Base-by-base conservation (phyloP, 805 yeast species). In the Cyberlindnera subsufficiens region DNA sequence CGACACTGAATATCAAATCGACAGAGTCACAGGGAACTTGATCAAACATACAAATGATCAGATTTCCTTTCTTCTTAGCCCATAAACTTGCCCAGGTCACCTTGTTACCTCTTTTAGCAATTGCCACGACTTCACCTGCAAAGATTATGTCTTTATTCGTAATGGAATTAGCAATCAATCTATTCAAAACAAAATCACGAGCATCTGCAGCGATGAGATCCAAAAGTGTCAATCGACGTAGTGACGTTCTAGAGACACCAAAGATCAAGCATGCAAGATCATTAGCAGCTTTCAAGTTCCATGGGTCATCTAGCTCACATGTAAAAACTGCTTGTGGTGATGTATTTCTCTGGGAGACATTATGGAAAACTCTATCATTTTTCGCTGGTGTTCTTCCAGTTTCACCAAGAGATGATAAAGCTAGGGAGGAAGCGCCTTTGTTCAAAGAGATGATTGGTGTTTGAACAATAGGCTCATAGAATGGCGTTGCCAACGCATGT, bases 211-310 rank as follows among this genome's bases (percentile, higher is more conserved):
- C 86, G 30, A 85, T 78, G 50, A 88, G 71, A 61, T 86, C 95
- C 67, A 87, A 69, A 30, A 90, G 68, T 0, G 87, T 77, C 39
- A 82, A 61, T 15, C 81, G 71, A 31, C 74, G 72, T 30, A 88
- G 67, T 25, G 80, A 80, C 31, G 68, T 71, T 55, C 80, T 77
- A 37, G 87, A 78, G 4, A 86, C 78, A 15, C 96, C 96, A 64
- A 90, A 86, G 67, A 86, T 79, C 45, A 88, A 69, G 56, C 95
- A 86, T 0, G 96, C 95, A 50, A 89, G 68, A 63, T 90, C 97
- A 59, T 91, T 90, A 14, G 95, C 88, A 6, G 95, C 90, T 54
- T 77, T 78, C 39, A 90, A 74, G 22, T 69, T 65, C 90, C 93
- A 90, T 1, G 97, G 97, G 38, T 75, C 72, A 13, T 74, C 77